Conservation (phyloP, 2,329 filamentous ascomycete genomes). For the Eutypa lata region DNA sequence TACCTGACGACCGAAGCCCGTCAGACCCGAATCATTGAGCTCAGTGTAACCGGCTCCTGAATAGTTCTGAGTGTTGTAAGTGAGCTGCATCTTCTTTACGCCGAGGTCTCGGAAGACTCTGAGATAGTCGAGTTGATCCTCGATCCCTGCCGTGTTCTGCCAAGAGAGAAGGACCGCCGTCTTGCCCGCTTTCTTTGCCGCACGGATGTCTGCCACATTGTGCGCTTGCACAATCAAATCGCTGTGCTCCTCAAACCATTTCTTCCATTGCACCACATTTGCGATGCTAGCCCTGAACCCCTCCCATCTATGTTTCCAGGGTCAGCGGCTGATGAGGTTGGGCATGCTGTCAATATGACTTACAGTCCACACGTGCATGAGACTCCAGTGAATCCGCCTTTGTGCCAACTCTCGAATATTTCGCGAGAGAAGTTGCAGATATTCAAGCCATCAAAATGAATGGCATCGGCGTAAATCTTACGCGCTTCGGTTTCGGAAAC, state of each 20-base stretch:
- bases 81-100: slow-evolving; percentile 40
- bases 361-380: slow-evolving; percentile 35
- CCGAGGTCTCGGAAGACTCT: slow-evolving; percentile 37
- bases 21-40: slow-evolving; percentile 32
- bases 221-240: slow-evolving; percentile 37
- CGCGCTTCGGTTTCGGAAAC: slow-evolving; percentile 32
- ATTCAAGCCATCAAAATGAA: slow-evolving; percentile 39
- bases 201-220: slow-evolving; percentile 32
- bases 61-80: slow-evolving; percentile 41
- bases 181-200: slow-evolving; percentile 32
- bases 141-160: slow-evolving; percentile 40
- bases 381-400: slow-evolving; percentile 37
- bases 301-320: slow-evolving; percentile 25
- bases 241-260: slow-evolving; percentile 38
- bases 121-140: slow-evolving; percentile 35
- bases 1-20: slow-evolving; percentile 21
- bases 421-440: slow-evolving; percentile 37
- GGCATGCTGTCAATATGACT: neutral
- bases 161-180: slow-evolving; percentile 37
- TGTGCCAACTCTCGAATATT: slow-evolving; percentile 36
- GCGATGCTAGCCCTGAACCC: slow-evolving; percentile 34
- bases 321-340: neutral
- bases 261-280: slow-evolving; percentile 39
- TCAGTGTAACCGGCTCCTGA: slow-evolving; percentile 37
- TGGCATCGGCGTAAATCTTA: slow-evolving; percentile 31